phyloP scores from a whole-genome alignment of 2,329 filamentous ascomycete species.

The Fonsecaea pugnacius region DNA sequence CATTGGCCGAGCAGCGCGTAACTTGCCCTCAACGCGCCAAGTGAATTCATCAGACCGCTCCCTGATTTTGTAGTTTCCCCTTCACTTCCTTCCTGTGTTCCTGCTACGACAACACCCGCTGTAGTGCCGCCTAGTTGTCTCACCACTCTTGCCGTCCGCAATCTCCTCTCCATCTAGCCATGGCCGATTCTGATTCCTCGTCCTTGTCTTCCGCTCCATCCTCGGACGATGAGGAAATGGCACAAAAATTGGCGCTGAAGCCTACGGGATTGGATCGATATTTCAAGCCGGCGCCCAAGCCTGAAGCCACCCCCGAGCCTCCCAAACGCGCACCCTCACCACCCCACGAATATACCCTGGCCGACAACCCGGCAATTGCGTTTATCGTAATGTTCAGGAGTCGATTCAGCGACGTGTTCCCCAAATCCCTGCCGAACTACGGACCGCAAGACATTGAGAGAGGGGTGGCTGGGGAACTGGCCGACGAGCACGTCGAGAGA shows the following conservation, averaged over 20 bases:
- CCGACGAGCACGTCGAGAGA: constrained; percentile 82
- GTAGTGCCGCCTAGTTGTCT: not conserved
- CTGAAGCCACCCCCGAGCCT: constrained; percentile 62
- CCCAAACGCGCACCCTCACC: constrained; percentile 85
- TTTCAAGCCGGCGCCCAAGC: constrained; percentile 49
- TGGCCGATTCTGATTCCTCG: constrained; percentile 62
- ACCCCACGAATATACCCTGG: constrained; percentile 84
- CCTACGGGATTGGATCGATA: constrained; percentile 52
- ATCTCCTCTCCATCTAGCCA: constrained; percentile 33
- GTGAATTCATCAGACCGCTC: constrained; percentile 20
- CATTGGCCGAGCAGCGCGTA: constrained; percentile 20
- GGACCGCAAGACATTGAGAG: constrained; percentile 94
- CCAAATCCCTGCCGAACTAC: constrained; percentile 83
- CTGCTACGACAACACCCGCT: constrained; percentile 6
- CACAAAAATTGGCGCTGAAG: constrained; percentile 46
- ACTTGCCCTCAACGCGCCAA: constrained; percentile 19
- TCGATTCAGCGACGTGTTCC: constrained; percentile 87
- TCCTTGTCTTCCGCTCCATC: constrained; percentile 63
- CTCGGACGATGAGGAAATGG: constrained; percentile 60
- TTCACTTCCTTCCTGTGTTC: constrained; percentile 4
- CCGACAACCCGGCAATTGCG: constrained; percentile 92
- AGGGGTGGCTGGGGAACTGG: constrained; percentile 76
- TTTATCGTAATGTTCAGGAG: constrained; percentile 98
- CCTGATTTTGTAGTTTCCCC: constrained; percentile 6
- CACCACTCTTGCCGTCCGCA: not conserved